A percentile compares a stretch with the other conserved stretches of the same genome.
phyloP scores from a whole-genome alignment of 2,329 filamentous ascomycete genomes.

The Dothistroma pini region DNA sequence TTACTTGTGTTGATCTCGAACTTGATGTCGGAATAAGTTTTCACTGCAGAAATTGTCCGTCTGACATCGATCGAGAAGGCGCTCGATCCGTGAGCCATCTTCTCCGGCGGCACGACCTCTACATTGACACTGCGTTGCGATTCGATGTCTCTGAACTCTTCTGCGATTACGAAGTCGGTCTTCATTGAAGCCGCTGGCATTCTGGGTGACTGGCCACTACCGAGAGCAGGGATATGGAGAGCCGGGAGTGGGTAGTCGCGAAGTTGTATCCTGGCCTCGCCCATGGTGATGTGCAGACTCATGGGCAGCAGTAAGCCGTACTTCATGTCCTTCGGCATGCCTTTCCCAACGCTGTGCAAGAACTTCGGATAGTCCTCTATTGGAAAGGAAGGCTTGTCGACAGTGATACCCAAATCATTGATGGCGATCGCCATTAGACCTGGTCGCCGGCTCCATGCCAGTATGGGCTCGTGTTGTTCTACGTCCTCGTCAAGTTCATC shows the following conservation, averaged over 20 bases:
- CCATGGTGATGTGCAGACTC: constrained; percentile 84
- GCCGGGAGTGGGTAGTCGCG: constrained; percentile 92
- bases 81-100: constrained; percentile 53
- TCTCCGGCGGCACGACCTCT: constrained; percentile 73
- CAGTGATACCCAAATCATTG: constrained; percentile 75
- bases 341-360: constrained; percentile 87
- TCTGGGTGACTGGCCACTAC: constrained; percentile 72
- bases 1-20: constrained; percentile 91
- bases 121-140: constrained; percentile 78
- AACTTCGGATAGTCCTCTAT: constrained; percentile 77
- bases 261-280: constrained; percentile 79
- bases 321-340: constrained; percentile 86
- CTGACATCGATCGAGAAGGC: constrained; percentile 82
- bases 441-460: constrained; percentile 80
- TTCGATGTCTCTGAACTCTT: constrained; percentile 79
- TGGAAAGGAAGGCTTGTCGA: constrained; percentile 93
- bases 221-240: constrained; percentile 81
- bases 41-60: constrained; percentile 88
- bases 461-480: constrained; percentile 77
- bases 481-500: constrained; percentile 78
- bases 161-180: constrained; percentile 91
- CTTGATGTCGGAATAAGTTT: constrained; percentile 89
- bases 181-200: constrained; percentile 78
- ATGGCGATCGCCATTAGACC: constrained; percentile 76
- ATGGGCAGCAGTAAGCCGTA: constrained; percentile 88